These are phyloP conservation scores for Coemansia javaensis DNA, from an alignment of 192 early-diverging fungal genomes.

Conservation along the genomic window DNA sequence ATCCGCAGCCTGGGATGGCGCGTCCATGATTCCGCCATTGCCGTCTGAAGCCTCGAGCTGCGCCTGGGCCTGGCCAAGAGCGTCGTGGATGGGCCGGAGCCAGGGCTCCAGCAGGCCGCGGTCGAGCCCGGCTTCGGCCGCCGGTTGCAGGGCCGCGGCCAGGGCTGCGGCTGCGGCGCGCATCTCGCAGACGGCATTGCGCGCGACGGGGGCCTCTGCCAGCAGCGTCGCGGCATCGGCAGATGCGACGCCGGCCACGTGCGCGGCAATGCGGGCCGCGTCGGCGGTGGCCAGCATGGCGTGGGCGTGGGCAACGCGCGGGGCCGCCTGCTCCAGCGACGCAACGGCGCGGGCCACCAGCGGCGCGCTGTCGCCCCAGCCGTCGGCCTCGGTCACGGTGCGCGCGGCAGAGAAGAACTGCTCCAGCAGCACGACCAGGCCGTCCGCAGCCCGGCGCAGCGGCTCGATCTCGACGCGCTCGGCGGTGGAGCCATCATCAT, in stretches of 20 bases:
- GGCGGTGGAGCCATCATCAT: background rate
- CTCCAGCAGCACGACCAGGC: constrained; percentile 5
- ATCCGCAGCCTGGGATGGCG: constrained; percentile 5
- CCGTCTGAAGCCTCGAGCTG: background rate
- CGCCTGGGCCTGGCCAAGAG: background rate
- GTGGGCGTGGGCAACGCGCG: constrained; percentile 4
- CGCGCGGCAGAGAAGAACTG: constrained; percentile 19
- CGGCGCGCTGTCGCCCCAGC: constrained; percentile 9
- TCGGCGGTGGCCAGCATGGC: constrained; percentile 2
- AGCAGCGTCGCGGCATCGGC: constrained; percentile 1
- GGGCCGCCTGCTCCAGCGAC: background rate
- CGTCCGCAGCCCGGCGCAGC: constrained; percentile 23
- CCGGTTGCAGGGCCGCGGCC: background rate
- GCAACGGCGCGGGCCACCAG: constrained; percentile 7
- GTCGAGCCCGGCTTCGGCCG: background rate
- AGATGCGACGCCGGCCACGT: constrained; percentile 5
- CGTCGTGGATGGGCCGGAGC: constrained; percentile 1
- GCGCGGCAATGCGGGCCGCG: constrained; percentile 1
- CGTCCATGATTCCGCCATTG: background rate
- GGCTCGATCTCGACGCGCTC: background rate
- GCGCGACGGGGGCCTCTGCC: constrained; percentile 1
- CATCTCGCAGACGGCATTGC: no score
- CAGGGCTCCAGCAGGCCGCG: constrained; percentile 4
- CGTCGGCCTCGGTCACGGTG: constrained; percentile 13
- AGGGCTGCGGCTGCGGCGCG: background rate